Evolutionary conservation across 73 alveolate species (phyloP), one percentile per base, ranked within the genome.

Genomic region (Vitrella brassicaformis): DNA sequence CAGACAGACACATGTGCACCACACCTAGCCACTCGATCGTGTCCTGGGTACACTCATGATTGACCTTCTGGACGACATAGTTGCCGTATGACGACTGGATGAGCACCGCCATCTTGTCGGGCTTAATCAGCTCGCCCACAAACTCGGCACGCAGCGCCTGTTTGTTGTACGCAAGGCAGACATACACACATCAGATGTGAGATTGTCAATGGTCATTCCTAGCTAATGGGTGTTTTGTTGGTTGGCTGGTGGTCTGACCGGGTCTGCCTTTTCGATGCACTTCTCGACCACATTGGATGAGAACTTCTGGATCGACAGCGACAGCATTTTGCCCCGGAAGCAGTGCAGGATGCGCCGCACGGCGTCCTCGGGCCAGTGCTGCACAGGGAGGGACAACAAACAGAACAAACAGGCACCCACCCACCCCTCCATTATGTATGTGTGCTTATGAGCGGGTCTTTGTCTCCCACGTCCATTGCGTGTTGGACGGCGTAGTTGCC

Each of bases 401-500:
- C 14, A 14, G 14, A 39, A 39, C 4, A 14, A 39, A 14, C 56
- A 8, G 56, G 56, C 14, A 39, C 22, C 71, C 28, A 14, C 1
- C 69, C n/a, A 10, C 22, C 68, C 81, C 73, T n/a, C n/a, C n/a
- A 45, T 9, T 10, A 45, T 9, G 19, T 9, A 45, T 19, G 65
- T 19, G 19, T 45, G 65, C 25, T 45, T 45, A 45, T n/a, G 56
- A 14, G 56, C 22, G 56, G 56, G 56, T 8, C 14, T 14, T 14
- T 39, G 4, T 39, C 56, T 8, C 56, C 14, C 22, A 68, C 87
- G 79, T 87, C 94, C 75, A 92, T 81, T 25, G 92, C 91, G 47
- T 86, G 86, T 77, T 92, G 96, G 31, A 93, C 80, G 26, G 92
- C 92, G 78, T 90, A 93, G 88, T 93, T 92, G 22, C 98, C 98